phyloP scores from a whole-genome alignment of 192 early-diverging fungal species.

The Linnemannia hyalina region DNA sequence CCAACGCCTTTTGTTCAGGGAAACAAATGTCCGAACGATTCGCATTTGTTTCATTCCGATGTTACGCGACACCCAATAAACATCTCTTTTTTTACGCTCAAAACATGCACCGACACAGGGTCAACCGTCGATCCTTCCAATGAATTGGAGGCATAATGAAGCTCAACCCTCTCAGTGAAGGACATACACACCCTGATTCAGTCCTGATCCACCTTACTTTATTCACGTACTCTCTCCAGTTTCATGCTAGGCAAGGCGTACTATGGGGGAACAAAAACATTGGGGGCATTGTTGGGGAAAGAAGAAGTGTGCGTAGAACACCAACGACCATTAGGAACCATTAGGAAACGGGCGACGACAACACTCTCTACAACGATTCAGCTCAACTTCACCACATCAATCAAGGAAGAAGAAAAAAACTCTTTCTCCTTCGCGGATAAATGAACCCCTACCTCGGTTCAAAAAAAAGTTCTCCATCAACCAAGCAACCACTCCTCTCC shows the following conservation, averaged over 20 bases:
- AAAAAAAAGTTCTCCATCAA: not conserved
- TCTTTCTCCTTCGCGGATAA: not conserved
- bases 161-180: not conserved
- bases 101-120: too few species aligned
- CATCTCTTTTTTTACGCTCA: not conserved
- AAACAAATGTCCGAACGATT: not conserved
- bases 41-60: not conserved
- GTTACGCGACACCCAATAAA: not conserved
- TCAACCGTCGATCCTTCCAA: not conserved
- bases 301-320: not conserved
- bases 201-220: not conserved
- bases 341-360: not conserved
- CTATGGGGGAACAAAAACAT: not conserved
- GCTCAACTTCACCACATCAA: too few species aligned
- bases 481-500: not conserved
- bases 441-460: not conserved
- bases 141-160: not conserved
- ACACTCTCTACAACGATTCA: too few species aligned
- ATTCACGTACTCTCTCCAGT: not conserved
- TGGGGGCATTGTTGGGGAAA: not conserved
- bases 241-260: not conserved
- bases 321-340: not conserved
- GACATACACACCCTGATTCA: not conserved
- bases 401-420: not conserved
- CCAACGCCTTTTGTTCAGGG: not conserved